Evolutionary conservation across 805 yeast genomes (phyloP).

Genomic region (Cyberlindnera galapagoensis): DNA sequence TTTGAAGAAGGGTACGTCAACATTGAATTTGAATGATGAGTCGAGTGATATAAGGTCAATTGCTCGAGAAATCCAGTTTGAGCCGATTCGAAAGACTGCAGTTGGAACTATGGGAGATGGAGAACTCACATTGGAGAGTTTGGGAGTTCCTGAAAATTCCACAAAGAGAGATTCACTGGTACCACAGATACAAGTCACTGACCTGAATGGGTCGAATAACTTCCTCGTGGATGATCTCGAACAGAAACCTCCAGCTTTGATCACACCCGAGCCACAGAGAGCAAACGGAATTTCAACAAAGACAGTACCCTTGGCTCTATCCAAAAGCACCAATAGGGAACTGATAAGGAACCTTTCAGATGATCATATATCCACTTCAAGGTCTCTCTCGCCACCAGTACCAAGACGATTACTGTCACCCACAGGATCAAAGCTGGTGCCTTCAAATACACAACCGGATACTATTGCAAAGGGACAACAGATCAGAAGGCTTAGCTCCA

Average conservation of each 20-base stretch:
- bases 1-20: slow-evolving; percentile 2
- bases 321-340: too few species aligned
- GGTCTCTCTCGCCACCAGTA: slow-evolving; percentile 10
- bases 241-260: too few species aligned
- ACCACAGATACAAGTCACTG: too few species aligned
- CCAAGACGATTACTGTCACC: slow-evolving; percentile 17
- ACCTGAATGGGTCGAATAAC: too few species aligned
- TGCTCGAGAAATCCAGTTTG: slow-evolving; percentile 32
- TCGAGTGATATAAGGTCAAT: slow-evolving; percentile 6
- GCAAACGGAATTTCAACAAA: too few species aligned
- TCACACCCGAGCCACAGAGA: too few species aligned
- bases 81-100: slow-evolving; percentile 39
- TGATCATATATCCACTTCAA: too few species aligned
- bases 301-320: too few species aligned
- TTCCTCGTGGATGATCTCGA: too few species aligned
- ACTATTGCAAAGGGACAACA: not conserved
- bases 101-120: slow-evolving; percentile 51
- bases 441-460: not conserved
- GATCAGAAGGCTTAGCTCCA: slow-evolving; percentile 6
- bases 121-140: slow-evolving; percentile 36
- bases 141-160: slow-evolving; percentile 11
- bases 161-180: not conserved
- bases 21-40: too few species aligned
- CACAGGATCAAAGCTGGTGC: not conserved
- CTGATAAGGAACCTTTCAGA: too few species aligned